These are phyloP conservation scores for Cladophialophora chaetospira DNA, from an alignment of 2,329 filamentous ascomycete genomes.

Conservation along the genomic window DNA sequence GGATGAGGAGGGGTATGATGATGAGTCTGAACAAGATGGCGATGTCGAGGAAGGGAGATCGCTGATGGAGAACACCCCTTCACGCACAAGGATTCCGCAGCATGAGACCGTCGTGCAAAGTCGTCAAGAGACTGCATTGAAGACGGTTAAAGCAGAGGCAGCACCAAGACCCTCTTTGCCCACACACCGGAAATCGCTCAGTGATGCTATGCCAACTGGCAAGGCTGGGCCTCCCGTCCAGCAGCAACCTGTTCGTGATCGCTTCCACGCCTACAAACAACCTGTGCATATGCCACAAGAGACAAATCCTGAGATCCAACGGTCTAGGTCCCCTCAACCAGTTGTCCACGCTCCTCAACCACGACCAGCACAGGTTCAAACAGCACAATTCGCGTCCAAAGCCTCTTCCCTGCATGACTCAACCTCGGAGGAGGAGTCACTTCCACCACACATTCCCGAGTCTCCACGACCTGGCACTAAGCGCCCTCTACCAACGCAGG, in stretches of 20 bases:
- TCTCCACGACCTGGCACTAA: conserved; percentile 19
- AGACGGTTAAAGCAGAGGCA: not conserved
- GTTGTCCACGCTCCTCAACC: not conserved
- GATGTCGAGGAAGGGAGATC: conserved; percentile 11
- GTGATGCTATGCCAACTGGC: not conserved
- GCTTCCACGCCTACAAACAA: no score
- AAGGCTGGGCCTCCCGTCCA: conserved; percentile 1
- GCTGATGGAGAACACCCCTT: conserved; percentile 21
- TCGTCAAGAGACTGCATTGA: not conserved
- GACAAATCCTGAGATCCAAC: not conserved
- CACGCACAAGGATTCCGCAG: conserved; percentile 15
- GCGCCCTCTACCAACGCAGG: conserved; percentile 30
- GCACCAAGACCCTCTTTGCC: conserved; percentile 1
- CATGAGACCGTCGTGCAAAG: not conserved
- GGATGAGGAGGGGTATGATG: conserved; percentile 4
- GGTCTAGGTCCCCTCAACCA: not conserved
- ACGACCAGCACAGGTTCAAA: conserved; percentile 3
- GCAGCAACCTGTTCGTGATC: conserved; percentile 12
- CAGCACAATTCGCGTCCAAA: conserved; percentile 25
- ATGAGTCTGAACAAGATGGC: conserved; percentile 22
- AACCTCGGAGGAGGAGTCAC: conserved; percentile 29
- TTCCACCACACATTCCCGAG: not conserved
- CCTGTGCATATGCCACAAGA: conserved; percentile 8
- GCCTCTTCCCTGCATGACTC: conserved; percentile 28
- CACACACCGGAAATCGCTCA: conserved; percentile 10